Conservation (phyloP, 257 asterid genomes). For the Schizonepeta tenuifolia region DNA sequence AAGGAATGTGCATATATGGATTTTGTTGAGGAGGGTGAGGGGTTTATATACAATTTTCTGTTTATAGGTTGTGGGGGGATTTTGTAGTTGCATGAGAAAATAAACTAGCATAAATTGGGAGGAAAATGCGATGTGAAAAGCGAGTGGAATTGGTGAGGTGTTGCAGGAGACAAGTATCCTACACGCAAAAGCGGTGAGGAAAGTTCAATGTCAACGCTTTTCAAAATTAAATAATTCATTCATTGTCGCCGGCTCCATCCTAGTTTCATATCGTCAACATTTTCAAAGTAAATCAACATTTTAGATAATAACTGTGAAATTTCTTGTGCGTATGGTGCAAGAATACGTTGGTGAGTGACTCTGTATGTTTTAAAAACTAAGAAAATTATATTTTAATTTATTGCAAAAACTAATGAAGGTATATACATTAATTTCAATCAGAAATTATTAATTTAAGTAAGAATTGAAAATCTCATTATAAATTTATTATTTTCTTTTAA, state of each 20-base stretch:
- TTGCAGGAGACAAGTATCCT: conserved; percentile 21
- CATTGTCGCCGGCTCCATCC: conserved; percentile 33
- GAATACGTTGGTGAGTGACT: not conserved
- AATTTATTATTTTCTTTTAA: too few species aligned
- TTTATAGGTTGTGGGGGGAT: too few species aligned
- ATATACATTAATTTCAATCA: too few species aligned
- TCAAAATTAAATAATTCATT: not conserved
- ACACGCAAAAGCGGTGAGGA: conserved; percentile 42
- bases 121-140: conserved; percentile 32
- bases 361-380: not conserved
- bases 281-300: not conserved
- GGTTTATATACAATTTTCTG: not conserved
- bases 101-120: not conserved
- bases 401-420: too few species aligned
- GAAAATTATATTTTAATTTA: too few species aligned
- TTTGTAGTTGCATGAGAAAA: conserved; percentile 13
- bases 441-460: too few species aligned
- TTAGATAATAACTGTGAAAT: conserved; percentile 5
- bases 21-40: not conserved
- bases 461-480: too few species aligned
- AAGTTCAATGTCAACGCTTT: conserved; percentile 50
- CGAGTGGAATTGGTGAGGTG: not conserved
- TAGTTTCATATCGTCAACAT: not conserved
- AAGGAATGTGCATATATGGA: not conserved
- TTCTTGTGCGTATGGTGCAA: conserved; percentile 28